phyloP scores from a whole-genome alignment of 2,329 filamentous ascomycete species.

The Lecanicillium sp. region DNA sequence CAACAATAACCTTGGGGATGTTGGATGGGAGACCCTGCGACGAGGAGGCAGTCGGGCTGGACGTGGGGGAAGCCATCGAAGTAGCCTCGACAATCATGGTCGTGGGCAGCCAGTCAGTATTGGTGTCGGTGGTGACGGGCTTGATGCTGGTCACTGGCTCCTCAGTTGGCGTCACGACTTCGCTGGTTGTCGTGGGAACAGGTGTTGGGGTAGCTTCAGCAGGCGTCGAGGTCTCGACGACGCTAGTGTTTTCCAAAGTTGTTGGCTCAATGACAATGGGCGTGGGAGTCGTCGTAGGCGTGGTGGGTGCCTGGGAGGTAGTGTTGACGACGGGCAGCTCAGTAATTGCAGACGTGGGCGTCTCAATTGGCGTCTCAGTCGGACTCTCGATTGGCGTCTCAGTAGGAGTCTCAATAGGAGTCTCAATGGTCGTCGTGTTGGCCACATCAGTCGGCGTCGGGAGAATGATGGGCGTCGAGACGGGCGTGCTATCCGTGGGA shows the following conservation, averaged over 20 bases:
- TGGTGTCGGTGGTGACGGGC: slow-evolving; percentile 33
- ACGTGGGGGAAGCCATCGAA: slow-evolving; percentile 24
- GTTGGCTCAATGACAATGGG: neutral
- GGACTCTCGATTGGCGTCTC: no score
- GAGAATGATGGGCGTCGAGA: slow-evolving; percentile 3
- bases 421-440: slow-evolving; percentile 1
- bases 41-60: slow-evolving; percentile 30
- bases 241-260: neutral
- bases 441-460: slow-evolving; percentile 2
- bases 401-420: no score
- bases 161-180: neutral
- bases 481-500: slow-evolving; percentile 6
- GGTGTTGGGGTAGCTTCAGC: slow-evolving; percentile 8
- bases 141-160: slow-evolving; percentile 30
- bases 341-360: neutral
- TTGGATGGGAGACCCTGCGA: slow-evolving; percentile 51
- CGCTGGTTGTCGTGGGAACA: neutral
- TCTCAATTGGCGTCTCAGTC: slow-evolving; percentile 1
- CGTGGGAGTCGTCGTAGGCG: slow-evolving; percentile 13
- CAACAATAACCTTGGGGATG: slow-evolving; percentile 69
- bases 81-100: slow-evolving; percentile 50
- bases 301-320: slow-evolving; percentile 9
- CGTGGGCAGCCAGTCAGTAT: slow-evolving; percentile 45
- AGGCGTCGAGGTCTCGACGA: slow-evolving; percentile 5
- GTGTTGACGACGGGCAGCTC: neutral